Evolutionary conservation across 306 rosid species (phyloP), one percentile per base, ranked within the genome.

Genomic region (Mimosa bimucronata): DNA sequence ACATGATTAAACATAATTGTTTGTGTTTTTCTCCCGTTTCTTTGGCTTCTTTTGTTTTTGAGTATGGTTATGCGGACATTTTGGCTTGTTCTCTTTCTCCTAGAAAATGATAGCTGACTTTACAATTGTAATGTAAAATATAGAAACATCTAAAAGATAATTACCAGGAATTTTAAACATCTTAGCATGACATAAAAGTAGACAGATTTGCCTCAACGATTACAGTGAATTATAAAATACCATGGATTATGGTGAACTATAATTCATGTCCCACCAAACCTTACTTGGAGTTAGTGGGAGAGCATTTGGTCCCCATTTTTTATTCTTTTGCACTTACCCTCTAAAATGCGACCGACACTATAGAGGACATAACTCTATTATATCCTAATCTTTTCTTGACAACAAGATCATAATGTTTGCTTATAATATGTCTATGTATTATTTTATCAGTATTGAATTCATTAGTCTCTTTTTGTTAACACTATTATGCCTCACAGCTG

Each of bases 21-120:
- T 62, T 78, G 65, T 78, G 58, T 14, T 55, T 25, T 31, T 41
- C 7, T 13, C 80, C 23, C 38, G 14, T 41, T 0, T 8, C 40
- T 28, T 19, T 82, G 19, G 40, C 8, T 67, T 73, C 66, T 61
- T 65, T 28, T 57, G 23, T 82, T 46, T 58, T 30, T 82, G 23
- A 5, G 75, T 29, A 46, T 30, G 72, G 25, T 68, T 31, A 37
- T 74, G 46, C 64, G 64, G 68, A 8, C 28, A 65, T 30, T 21
- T 40, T 67, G 50, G 29, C 29, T 38, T 66, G 48, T 16, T 12
- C 29, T 66, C 48, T 45, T 10, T 66, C 48, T 62, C 52, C 1
- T 0, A 41, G 81, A 74, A 57, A 74, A 55, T 53, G 30, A 21
- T n/a, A 74, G 25, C 38, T 53, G 48, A 50, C 57, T 21, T 61